Evolutionary conservation across 2,329 filamentous ascomycete genomes (phyloP).

Genomic region (Aspergillus sp.): DNA sequence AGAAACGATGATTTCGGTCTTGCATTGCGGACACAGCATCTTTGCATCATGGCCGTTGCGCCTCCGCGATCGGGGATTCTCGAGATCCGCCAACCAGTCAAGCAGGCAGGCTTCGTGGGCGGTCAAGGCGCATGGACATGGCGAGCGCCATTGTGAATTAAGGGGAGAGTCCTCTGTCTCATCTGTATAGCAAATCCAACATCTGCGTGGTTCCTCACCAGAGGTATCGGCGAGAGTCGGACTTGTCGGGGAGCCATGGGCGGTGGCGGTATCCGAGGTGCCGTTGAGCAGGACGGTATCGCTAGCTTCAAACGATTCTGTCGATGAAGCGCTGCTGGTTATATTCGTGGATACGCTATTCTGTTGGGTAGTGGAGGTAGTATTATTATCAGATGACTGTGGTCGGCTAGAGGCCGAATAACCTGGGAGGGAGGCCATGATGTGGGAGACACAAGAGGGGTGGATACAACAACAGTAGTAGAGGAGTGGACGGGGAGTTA

Average conservation of each 20-base stretch:
- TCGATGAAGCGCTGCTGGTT: constrained; percentile 10
- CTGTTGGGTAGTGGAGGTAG: constrained; percentile 21
- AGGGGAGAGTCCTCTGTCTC: constrained; percentile 63
- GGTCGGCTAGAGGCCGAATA: constrained; percentile 32
- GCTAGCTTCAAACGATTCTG: constrained; percentile 27
- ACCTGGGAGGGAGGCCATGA: constrained; percentile 40
- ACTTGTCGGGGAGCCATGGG: constrained; percentile 19
- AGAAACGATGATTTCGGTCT: constrained; percentile 73
- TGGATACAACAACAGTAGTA: not conserved
- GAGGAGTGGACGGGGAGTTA: constrained; percentile 6
- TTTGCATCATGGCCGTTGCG: constrained; percentile 57
- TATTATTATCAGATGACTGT: constrained; percentile 31
- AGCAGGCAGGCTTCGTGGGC: constrained; percentile 89
- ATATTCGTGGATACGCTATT: not conserved
- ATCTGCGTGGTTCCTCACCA: constrained; percentile 52
- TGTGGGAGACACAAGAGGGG: constrained; percentile 10
- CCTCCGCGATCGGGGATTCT: constrained; percentile 60
- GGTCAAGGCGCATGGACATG: constrained; percentile 86
- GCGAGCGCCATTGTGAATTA: constrained; percentile 74
- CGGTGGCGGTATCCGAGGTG: constrained; percentile 19
- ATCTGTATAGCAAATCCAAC: constrained; percentile 71
- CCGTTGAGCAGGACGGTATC: constrained; percentile 37
- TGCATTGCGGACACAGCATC: constrained; percentile 87
- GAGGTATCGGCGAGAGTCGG: constrained; percentile 17
- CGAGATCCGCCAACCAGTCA: constrained; percentile 90